phyloP scores from a whole-genome alignment of 1,139 yeast species.

The Geotrichum histeridarum region DNA sequence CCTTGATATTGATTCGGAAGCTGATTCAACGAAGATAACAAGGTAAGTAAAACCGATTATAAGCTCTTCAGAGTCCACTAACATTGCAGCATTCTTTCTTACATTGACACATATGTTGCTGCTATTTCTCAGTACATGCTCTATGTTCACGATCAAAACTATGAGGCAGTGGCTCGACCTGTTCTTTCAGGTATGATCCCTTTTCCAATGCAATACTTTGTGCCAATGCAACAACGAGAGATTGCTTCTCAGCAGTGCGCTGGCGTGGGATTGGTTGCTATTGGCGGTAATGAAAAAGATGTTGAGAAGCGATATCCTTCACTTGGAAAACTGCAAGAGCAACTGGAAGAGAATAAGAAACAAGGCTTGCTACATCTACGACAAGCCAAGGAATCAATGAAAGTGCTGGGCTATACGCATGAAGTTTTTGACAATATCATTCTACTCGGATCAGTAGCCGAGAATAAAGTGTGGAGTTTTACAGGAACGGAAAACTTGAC shows the following conservation, averaged over 20 bases:
- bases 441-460: conserved; percentile 4
- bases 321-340: conserved; percentile 35
- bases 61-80: conserved; percentile 20
- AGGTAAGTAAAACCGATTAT: background rate
- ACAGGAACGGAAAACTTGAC: conserved; percentile 17
- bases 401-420: conserved; percentile 45
- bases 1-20: conserved; percentile 25
- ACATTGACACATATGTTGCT: conserved; percentile 42
- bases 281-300: conserved; percentile 32
- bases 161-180: conserved; percentile 60
- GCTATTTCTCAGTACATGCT: conserved; percentile 56
- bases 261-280: conserved; percentile 31
- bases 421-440: conserved; percentile 36
- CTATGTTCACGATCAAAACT: conserved; percentile 57
- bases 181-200: conserved; percentile 56
- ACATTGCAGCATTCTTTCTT: conserved; percentile 38
- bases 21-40: conserved; percentile 13
- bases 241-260: conserved; percentile 47
- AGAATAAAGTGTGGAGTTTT: conserved; percentile 14
- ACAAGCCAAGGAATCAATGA: conserved; percentile 50
- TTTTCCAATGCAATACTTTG: conserved; percentile 82
- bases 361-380: conserved; percentile 44
- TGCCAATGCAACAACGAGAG: conserved; percentile 53
- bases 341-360: conserved; percentile 43
- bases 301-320: conserved; percentile 35